A percentile compares a stretch with the other conserved stretches of the same genome.
Conservation (phyloP, 257 asterid genomes). For the Ophiorrhiza pumila region DNA sequence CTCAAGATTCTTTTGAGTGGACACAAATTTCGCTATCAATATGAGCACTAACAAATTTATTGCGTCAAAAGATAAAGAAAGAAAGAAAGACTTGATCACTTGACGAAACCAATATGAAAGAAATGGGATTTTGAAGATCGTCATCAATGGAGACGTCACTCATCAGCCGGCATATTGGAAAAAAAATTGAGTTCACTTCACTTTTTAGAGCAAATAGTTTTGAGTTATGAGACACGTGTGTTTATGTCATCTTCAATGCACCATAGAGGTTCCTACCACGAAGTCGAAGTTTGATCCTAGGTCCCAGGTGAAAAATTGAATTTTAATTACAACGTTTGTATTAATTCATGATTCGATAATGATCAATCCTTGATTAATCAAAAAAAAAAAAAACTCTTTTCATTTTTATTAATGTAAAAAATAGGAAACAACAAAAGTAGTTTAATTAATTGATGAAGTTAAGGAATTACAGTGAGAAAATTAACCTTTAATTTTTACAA, state of each 20-base stretch:
- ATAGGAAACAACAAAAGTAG: too few species aligned
- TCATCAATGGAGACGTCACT: conserved; percentile 8
- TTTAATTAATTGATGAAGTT: too few species aligned
- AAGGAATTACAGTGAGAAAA: too few species aligned
- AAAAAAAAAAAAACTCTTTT: too few species aligned
- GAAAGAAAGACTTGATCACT: too few species aligned
- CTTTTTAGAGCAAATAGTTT: background rate
- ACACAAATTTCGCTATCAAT: background rate
- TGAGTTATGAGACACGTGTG: background rate
- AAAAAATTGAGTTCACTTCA: background rate
- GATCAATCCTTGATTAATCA: too few species aligned
- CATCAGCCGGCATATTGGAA: conserved; percentile 17
- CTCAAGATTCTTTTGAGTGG: background rate
- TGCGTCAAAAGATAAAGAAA: background rate
- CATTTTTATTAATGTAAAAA: too few species aligned
- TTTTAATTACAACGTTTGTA: too few species aligned
- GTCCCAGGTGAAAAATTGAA: background rate
- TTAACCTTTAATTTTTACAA: too few species aligned
- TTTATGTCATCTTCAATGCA: background rate
- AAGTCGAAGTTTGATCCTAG: background rate
- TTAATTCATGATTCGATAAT: too few species aligned
- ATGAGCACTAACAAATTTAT: background rate
- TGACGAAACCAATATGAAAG: background rate
- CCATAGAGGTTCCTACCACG: background rate
- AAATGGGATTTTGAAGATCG: background rate